Base-by-base conservation (phyloP, 192 early-diverging fungal genomes). In the Funneliformis mosseae region DNA sequence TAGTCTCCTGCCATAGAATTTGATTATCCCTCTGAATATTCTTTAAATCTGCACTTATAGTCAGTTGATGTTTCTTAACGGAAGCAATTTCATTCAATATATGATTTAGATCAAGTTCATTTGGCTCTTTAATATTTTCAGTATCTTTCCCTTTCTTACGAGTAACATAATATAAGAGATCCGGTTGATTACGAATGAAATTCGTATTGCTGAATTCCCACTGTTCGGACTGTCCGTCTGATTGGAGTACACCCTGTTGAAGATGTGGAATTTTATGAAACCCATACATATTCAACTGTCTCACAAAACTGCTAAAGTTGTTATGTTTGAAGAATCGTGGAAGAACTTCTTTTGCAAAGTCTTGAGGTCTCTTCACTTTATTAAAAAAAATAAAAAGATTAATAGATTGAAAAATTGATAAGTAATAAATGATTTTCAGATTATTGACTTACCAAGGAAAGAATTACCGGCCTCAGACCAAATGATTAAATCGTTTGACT, bases 211-310 rank as follows among this genome's bases (percentile, higher is more conserved):
- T 90, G 84, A 99, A 99, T 85, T 98, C 96, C 94, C 93, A 96
- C 70, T 90, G 88, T 83, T 99, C 97, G 0, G 94, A 89, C 33
- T 90, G 89, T 2, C 87, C 89, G 23, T 95, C 94, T 6, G 93
- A 84, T 6, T 91, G 88, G 43, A 98, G 87, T 3, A 95, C 94
- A 41, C 97, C 97, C 68, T 96, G 94, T 76, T 96, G 94, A 16
- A 97, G 82, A 83, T 97, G 95, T n/a, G 96, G 96, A 16, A 98
- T 91, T 76, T 99, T 99, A 85, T 97, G 96, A 80, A 99, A 99
- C 16, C 95, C 98, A 81, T 99, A 97, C 93, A 97, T 93, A 82
- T 97, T 97, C 12, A 97, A 88, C 81, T 97, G 96, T 33, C 96
- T 91, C 1, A 97, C 96, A 90, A 97, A 97, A 39, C 90, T 92